Conservation (phyloP, 176 grass and related monocot species). For the Phoenix roebelenii region DNA sequence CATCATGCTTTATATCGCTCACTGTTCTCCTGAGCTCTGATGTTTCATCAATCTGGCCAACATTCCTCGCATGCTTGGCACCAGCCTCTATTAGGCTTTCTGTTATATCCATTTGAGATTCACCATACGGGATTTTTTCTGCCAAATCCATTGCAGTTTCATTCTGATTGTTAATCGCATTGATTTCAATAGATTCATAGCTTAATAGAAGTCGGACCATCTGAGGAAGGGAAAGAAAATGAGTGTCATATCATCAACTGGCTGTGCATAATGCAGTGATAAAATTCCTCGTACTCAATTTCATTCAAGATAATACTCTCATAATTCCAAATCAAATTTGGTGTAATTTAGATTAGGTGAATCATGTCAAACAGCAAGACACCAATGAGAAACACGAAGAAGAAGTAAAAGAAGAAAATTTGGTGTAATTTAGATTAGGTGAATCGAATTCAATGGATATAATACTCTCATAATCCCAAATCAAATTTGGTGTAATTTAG, state of each 20-base stretch:
- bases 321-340: no score
- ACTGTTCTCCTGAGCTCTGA: constrained; percentile 87
- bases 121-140: constrained; percentile 88
- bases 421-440: no score
- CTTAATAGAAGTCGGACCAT: constrained; percentile 83
- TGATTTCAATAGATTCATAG: constrained; percentile 65
- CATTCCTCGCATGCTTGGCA: constrained; percentile 78
- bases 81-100: constrained; percentile 72
- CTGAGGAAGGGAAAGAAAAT: constrained; percentile 27
- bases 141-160: constrained; percentile 94
- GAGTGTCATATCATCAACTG: not conserved
- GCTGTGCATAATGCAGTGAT: no score
- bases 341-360: no score
- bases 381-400: no score
- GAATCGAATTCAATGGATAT: no score
- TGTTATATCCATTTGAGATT: constrained; percentile 81
- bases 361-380: no score
- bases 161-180: constrained; percentile 79
- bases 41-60: constrained; percentile 64
- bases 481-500: no score
- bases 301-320: no score
- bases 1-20: constrained; percentile 95
- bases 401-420: no score
- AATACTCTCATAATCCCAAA: no score
- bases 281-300: no score